These are phyloP conservation scores for Tilletia indica DNA, from an alignment of 1,284 basidiomycete genomes.

Conservation along the genomic window DNA sequence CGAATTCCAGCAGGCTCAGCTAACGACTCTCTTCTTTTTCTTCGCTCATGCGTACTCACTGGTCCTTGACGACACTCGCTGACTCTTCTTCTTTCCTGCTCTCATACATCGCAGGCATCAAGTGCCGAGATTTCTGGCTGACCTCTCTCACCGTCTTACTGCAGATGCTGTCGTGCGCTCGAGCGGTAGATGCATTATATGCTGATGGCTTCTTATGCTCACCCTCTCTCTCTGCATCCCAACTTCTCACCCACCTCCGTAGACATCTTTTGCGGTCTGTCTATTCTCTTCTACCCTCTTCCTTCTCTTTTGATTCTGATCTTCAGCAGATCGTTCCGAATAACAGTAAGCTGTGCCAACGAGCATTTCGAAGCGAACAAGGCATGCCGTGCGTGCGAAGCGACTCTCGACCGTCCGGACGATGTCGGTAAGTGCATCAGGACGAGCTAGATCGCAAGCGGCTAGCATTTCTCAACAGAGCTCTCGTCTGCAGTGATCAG, in stretches of 20 bases:
- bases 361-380: constrained; percentile 30
- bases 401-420: constrained; percentile 26
- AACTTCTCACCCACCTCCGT: background rate
- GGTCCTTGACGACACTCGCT: no score
- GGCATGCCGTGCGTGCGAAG: constrained; percentile 35
- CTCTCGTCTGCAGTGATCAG: constrained; percentile 24
- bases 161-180: background rate
- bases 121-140: background rate
- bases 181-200: background rate
- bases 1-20: background rate
- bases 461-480: constrained; percentile 17
- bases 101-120: background rate
- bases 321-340: background rate
- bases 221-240: background rate
- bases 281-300: background rate
- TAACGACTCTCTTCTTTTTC: background rate
- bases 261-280: constrained; percentile 31
- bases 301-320: no score
- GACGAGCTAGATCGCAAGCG: background rate
- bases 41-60: background rate
- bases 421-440: constrained; percentile 18
- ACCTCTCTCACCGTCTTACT: constrained; percentile 22
- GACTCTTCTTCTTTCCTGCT: background rate
- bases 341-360: constrained; percentile 28
- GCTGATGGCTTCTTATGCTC: background rate